Base-by-base conservation (phyloP, 805 yeast species). In the Dipodascus albidus region DNA sequence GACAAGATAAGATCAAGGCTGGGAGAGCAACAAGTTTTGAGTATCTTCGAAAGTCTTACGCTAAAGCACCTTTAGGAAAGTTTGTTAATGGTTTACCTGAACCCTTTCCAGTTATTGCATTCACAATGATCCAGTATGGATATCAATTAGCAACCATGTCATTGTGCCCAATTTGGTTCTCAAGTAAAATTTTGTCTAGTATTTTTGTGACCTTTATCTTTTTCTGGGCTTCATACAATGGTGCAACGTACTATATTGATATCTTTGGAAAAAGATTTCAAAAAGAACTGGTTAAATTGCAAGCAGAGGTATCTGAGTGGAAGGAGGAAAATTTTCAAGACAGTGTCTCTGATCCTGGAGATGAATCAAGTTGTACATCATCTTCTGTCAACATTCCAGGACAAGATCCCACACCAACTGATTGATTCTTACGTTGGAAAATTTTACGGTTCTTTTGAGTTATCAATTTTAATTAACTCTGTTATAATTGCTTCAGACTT, bases 221-320 rank as follows among this genome's bases (percentile, higher is more conserved):
- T 60, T 66, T 82, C 49, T 76, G 80, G 66, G 95, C 98, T 1
- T 75, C 89, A 47, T 88, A 84, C 66, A 90, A 93, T 59, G 99
- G 99, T 24, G 99, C 98, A 1, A 87, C 96, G 0, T 91, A 87
- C 65, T 91, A 91, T 66, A 76, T 93, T 54, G 98, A 91, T 62
- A 83, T 84, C 51, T 93, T 89, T 69, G 98, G 98, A 20, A 85
- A 82, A 65, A 78, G 90, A 58, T 82, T 89, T 63, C 95, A 89
- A 63, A 87, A 84, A 62, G 96, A 93, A 66, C 89, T 91, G 22
- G 69, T 73, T 23, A 79, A 79, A 60, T 72, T 91, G 62, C 85
- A 81, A 66, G 66, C 67, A 15, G 96, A 90, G 63, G 77, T 91
- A n/a, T 75, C 76, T 20, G 79, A 76, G 31, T 70, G 86, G 60